Evolutionary conservation across 805 yeast species (phyloP), one percentile per base, ranked within the genome.

Genomic region (Wickerhamia fluorescens): DNA sequence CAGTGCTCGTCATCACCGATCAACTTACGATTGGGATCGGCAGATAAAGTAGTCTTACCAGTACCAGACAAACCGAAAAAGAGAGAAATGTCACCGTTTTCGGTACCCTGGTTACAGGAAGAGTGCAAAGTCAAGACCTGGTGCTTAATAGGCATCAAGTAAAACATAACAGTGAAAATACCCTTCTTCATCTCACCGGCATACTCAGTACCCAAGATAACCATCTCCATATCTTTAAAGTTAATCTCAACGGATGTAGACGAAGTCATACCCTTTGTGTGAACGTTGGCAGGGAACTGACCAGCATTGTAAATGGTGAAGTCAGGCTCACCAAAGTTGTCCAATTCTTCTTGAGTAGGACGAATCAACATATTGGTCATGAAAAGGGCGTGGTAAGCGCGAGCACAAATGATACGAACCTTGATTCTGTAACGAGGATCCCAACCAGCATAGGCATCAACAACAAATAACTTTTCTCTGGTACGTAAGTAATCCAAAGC

Each of bases 101-200:
- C 61, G 38, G 58, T 62, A 59, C 96, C 96, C 68, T 86, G 94
- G 68, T 89, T 89, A 44, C 89, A 85, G 40, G 95, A 84, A 3
- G 96, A 88, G 65, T 89, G 97, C 58, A 89, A 73, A 23, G 97
- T 92, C 56, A 89, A 75, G 36, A 89, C 87, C 50, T 84, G 64
- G 70, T 88, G 83, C 60, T 74, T 85, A 46, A 92, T 79, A 33
- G 98, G 98, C 96, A 88, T 88, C 60, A 92, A 71, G 72, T 89
- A 89, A 68, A 92, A 89, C 98, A 89, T 89, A 37, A 89, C 97
- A 14, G 97, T 87, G 75, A 89, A 87, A 51, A 89, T 87, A 68
- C 98, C 98, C 71, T 89, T 89, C 73, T 89, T 89, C 98, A 89
- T 89, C 71, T 89, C 98, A 52, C 98, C 98, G 31, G 98, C 98